Evolutionary conservation across 1,284 basidiomycete genomes (phyloP), one percentile per base, ranked within the genome.

Genomic region (Waitea zeae): DNA sequence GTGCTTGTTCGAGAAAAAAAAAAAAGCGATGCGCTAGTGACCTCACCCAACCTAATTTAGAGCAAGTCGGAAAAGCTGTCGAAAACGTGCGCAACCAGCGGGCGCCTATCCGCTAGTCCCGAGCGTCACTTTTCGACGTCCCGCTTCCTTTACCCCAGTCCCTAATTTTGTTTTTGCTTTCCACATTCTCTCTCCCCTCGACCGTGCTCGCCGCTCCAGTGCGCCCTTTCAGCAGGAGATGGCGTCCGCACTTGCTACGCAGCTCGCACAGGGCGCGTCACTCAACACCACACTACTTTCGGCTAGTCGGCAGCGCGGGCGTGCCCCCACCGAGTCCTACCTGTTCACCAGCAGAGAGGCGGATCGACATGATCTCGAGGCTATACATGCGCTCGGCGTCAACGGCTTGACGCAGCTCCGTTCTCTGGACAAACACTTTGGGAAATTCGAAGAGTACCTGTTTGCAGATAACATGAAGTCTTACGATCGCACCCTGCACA

Each of bases 301-400:
- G 17, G 79, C 82, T 42, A 64, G 71, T 38, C 64, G 67, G 37
- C 70, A 71, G 50, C 58, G 70, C 48, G 67, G 70, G 55, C 50
- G 68, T 22, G 56, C 62, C 5, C 9, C 29, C 15, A 15, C 14
- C 15, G 64, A 73, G 47, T 78, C 69, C 0, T 98, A 96, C 61
- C 73, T 98, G 35, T 98, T 96, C 56, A 75, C 80, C 17, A 67
- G 77, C 17, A 63, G 67, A 38, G 80, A 88, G 39, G 86, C 88
- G 11, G 71, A 79, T 40, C 60, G 72, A 26, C 76, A 93, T 49
- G 88, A 93, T 52, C 63, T 92, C 39, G 82, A 90, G 50, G 75
- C 90, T 12, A 72, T 98, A 31, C 72, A 84, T 47, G 75, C 84
- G 0, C 68, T 98, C 12, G 90, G 70, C 9, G 58, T 69, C 39